A percentile compares a stretch with the other conserved stretches of the same genome.
Conservation (phyloP, 176 grass and related monocot species). For the Triticum urartu region DNA sequence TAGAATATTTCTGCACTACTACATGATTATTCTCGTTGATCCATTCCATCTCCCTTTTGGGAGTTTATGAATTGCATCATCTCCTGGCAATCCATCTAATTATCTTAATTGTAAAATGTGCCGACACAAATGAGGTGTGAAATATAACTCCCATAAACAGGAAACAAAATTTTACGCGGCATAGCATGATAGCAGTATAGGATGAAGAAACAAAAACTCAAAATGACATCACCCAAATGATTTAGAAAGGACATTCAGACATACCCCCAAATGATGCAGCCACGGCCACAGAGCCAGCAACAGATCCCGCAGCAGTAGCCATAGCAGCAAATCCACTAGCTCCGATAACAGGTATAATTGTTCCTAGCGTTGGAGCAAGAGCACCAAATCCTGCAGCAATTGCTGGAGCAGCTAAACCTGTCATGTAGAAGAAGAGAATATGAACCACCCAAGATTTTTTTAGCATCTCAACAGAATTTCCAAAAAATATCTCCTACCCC, state of each 20-base stretch:
- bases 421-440: slow-evolving; percentile 24
- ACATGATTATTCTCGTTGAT: background rate
- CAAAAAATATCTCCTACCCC: slow-evolving; percentile 40
- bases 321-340: slow-evolving; percentile 97
- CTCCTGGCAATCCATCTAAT: background rate
- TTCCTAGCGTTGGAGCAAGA: slow-evolving; percentile 75
- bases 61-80: background rate
- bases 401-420: slow-evolving; percentile 97
- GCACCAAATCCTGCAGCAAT: slow-evolving; percentile 93
- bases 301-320: slow-evolving; percentile 80
- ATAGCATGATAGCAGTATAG: background rate
- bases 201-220: background rate
- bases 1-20: background rate
- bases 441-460: background rate
- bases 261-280: slow-evolving; percentile 97
- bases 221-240: background rate
- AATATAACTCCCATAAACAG: background rate
- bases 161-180: background rate
- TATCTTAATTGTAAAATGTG: background rate
- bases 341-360: slow-evolving; percentile 85
- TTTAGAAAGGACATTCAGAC: slow-evolving; percentile 8
- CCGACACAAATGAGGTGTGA: background rate
- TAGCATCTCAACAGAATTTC: background rate
- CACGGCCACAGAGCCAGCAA: slow-evolving; percentile 87
- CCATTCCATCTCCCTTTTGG: background rate